phyloP scores from a whole-genome alignment of 495 filamentous ascomycete genomes.

The Neurospora sp. region DNA sequence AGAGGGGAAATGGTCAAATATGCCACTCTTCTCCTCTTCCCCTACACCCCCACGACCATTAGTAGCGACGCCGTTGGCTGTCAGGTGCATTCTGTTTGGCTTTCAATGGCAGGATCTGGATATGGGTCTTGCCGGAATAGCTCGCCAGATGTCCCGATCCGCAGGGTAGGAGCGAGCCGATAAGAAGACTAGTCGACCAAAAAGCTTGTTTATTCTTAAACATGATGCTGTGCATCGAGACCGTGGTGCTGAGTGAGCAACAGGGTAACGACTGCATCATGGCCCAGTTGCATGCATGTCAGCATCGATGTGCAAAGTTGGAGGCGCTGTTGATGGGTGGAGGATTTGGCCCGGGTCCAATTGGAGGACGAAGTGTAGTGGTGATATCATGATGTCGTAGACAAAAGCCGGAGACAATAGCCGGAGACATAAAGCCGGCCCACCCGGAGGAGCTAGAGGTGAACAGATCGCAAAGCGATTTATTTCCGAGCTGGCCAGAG shows the following conservation, averaged over 20 bases:
- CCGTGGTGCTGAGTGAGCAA: background rate
- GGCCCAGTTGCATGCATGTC: background rate
- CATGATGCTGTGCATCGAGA: background rate
- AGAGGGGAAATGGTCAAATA: background rate
- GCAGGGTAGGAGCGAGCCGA: background rate
- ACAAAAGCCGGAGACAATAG: background rate
- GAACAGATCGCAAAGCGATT: background rate
- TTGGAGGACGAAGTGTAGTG: background rate
- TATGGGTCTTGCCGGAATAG: background rate
- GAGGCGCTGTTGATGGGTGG: background rate
- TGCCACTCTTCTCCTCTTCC: background rate
- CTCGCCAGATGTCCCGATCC: background rate
- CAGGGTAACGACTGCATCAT: background rate
- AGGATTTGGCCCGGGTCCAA: background rate
- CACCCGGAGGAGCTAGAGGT: background rate
- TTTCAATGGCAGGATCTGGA: background rate
- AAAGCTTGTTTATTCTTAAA: background rate
- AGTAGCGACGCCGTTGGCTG: background rate
- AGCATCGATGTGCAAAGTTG: background rate
- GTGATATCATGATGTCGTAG: background rate
- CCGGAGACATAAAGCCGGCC: background rate
- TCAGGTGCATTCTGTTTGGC: background rate
- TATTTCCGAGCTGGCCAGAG: background rate
- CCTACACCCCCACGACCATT: background rate
- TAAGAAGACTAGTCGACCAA: background rate